These are phyloP conservation scores for Chiua virens DNA, from an alignment of 768 basidiomycete genomes.

Conservation along the genomic window DNA sequence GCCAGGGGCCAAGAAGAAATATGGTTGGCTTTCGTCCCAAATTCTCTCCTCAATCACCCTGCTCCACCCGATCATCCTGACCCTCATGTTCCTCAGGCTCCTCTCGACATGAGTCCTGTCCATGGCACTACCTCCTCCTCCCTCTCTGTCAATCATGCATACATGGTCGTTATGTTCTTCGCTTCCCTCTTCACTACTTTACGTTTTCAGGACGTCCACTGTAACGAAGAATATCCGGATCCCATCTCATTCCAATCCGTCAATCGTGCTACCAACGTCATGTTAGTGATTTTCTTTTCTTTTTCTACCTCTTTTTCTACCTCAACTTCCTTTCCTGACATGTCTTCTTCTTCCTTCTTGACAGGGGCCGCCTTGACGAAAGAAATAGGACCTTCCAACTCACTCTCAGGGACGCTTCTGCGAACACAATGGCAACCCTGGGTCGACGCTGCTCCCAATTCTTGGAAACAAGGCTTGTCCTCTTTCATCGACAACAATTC, in stretches of 20 bases:
- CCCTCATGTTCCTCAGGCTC: too few relatives aligned
- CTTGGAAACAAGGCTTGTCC: background rate
- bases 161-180: background rate
- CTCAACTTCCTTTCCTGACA: too few relatives aligned
- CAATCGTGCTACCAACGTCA: background rate
- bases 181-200: background rate
- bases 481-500: background rate
- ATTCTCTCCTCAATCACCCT: background rate
- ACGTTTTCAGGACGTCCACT: background rate
- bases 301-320: background rate
- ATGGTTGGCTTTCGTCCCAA: background rate
- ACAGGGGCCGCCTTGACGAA: background rate
- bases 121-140: background rate
- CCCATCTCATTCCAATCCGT: background rate
- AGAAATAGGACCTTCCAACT: background rate
- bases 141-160: background rate
- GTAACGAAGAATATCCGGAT: background rate
- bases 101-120: background rate
- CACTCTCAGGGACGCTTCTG: background rate
- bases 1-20: background rate
- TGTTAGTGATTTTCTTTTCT: background rate
- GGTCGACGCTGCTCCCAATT: background rate
- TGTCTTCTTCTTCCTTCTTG: too few relatives aligned
- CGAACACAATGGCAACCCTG: background rate
- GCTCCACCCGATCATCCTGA: too few relatives aligned